Base-by-base conservation (phyloP, 2,329 filamentous ascomycete genomes). In the Huntiella decipiens region DNA sequence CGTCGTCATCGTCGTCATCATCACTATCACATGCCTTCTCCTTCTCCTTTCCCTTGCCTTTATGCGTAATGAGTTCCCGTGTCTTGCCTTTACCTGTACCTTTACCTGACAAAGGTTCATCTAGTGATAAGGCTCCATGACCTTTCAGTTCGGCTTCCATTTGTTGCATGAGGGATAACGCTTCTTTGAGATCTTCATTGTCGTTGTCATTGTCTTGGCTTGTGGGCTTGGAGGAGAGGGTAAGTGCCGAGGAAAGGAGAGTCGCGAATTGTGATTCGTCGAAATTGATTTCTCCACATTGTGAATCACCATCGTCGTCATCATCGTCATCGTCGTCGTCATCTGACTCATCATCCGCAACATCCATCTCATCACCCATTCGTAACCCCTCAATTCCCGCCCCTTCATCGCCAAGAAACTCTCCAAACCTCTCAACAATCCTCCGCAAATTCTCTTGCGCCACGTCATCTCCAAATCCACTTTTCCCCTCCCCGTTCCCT, bases 201-300 rank as follows among this genome's bases (percentile, higher is more conserved):
- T 60, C 57, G 36, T 12, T 64, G 2, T 60, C 57, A 22, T 6
- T n/a, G 7, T 39, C 8, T 39, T 3, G 38, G 15, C 5, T 39
- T 4, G 13, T 43, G 11, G 28, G 15, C 10, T 35, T 13, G 10
- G 31, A 31, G 33, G 36, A 45, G 7, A 77, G 66, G 0, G 82
- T 83, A 79, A 91, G 87, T 78, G 92, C 87, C 56, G 92, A 82
- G 50, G 77, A 75, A 84, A 98, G 94, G 71, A 94, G 85, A 45
- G 67, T 73, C 6, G 80, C 71, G 53, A 95, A 94, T 45, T 88
- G 80, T 33, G 78, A 74, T 59, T 96, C 87, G 52, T 93, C 77
- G 53, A 92, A 88, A 47, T 19, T 16, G 12, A 17, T 13, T 19
- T 44, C 19, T 49, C 70, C 74, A 43, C 64, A 68, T 8, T 43